Evolutionary conservation across 192 early-diverging fungal genomes (phyloP), one percentile per base, ranked within the genome.

Genomic region (Coemansia sp.): DNA sequence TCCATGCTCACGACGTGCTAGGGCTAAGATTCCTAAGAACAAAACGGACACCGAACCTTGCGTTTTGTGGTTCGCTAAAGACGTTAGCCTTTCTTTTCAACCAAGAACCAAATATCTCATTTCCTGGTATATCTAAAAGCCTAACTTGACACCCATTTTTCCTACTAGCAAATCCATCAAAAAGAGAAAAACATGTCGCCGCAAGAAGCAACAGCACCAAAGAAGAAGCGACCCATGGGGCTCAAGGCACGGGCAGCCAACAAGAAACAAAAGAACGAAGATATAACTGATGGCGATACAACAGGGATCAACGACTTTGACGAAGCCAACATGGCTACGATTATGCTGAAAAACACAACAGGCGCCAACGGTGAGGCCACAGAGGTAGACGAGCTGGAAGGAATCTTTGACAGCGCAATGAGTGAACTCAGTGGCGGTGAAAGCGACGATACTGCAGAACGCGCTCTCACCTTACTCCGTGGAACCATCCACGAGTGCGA

Each of bases 401-500:
- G 79, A 0, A 75, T 86, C 19, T 84, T 77, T 30, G 73, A 79
- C 45, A 74, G 78, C 59, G 85, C 85, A 4, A 44, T 81, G 38
- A 72, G 60, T 9, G 80, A 68, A 25, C 61, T 77, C 37, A 15
- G 48, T 45, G 50, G 57, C 52, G 1, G 31, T 40, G 27, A 23
- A 15, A 9, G 29, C 11, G 61, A 37, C 6, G 57, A 64, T 14
- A 59, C 64, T 4, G 57, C 64, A 14, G 81, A 84, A 19, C 68
- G 64, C 5, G 83, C 83, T 0, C 2, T 70, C 0, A 69, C 70
- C 4, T 65, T 85, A 25, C 72, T 85, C 38, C 82, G 85, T 22
- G 85, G 85, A 22, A 74, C 80, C 23, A 70, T 87, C 29, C 85
- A 87, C 54, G 85, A 87, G 55, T 81, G 85, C 63, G 85, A 87